phyloP scores from a whole-genome alignment of 768 basidiomycete genomes.

The Calocera cornea region DNA sequence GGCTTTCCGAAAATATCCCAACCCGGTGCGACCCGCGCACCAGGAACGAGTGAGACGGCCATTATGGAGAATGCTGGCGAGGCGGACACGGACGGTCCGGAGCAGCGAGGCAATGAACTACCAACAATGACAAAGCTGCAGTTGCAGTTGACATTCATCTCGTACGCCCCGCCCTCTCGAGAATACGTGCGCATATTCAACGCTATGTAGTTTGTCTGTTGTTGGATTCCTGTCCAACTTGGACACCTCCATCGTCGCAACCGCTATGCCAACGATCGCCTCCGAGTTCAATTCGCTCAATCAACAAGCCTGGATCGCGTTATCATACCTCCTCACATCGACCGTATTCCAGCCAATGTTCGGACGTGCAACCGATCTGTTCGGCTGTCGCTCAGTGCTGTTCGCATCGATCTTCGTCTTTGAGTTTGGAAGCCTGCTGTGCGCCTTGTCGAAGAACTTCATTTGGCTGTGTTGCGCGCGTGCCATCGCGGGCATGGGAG shows the following conservation, averaged over 20 bases:
- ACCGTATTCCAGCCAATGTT: conserved; percentile 26
- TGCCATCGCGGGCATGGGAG: conserved; percentile 54
- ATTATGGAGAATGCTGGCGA: not conserved
- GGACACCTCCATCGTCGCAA: conserved; percentile 34
- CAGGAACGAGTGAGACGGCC: not conserved
- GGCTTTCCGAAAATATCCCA: not conserved
- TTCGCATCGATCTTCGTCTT: conserved; percentile 45
- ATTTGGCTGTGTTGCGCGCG: conserved; percentile 54
- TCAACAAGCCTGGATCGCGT: not conserved
- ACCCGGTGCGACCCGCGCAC: not conserved
- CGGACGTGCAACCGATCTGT: conserved; percentile 21
- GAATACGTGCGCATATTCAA: not conserved
- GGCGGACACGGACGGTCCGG: not conserved
- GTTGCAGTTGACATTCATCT: not conserved
- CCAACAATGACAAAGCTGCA: not conserved
- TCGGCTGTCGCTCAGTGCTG: conserved; percentile 42
- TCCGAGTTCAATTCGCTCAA: not conserved
- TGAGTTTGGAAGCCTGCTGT: conserved; percentile 48
- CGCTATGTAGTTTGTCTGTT: not conserved
- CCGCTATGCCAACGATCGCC: not conserved
- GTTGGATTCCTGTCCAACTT: conserved; percentile 18
- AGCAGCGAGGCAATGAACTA: not conserved
- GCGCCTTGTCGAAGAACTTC: conserved; percentile 54
- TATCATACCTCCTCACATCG: not conserved
- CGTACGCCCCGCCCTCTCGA: not conserved